Base-by-base conservation (phyloP, 2,329 filamentous ascomycete species). In the Endoconidiophora laricicola region DNA sequence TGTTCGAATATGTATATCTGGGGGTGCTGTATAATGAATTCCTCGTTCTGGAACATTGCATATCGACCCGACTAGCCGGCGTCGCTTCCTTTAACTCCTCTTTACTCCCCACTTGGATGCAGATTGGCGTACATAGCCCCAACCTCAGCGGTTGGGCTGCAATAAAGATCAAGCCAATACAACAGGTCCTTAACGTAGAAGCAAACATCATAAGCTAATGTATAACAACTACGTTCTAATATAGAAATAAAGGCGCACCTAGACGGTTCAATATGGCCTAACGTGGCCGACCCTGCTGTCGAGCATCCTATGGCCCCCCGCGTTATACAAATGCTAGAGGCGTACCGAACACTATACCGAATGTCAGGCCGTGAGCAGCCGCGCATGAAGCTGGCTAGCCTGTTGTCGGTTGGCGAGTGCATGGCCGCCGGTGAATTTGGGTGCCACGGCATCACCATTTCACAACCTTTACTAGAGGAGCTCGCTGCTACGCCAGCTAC, bases 301-400 rank as follows among this genome's bases (percentile, higher is more conserved):
- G 58, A 70, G 50, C 69, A 73, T 52, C 66, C 69, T 24, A 71
- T 69, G 60, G 66, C 68, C 6, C 60, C 69, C 0, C 63, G 69
- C 14, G 58, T 71, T n/a, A 52, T 70, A 18, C 68, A 71, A 54
- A 73, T 73, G 41, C 58, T 70, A 14, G 66, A 71, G 52, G 67
- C 63, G 0, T 73, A 71, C 59, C 65, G 62, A 52, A 61, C 60
- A 2, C 61, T 71, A 18, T 68, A 68, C 52, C 63, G 62, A 46
- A 64, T 69, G 54, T 72, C 69, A 0, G 69, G 69, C n/a, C 64
- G 65, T 52, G 62, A 66, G 47, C 69, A 73, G 57, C 69, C 70
- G 1, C 59, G 69, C 9, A 55, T 72, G 12, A 72, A 71, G 57
- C 66, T 67, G 40, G 68, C 68, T 3, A 68, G 66, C 56, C 68